Conservation (phyloP, 345 rosid genomes). For the Pugionium dolabratum region DNA sequence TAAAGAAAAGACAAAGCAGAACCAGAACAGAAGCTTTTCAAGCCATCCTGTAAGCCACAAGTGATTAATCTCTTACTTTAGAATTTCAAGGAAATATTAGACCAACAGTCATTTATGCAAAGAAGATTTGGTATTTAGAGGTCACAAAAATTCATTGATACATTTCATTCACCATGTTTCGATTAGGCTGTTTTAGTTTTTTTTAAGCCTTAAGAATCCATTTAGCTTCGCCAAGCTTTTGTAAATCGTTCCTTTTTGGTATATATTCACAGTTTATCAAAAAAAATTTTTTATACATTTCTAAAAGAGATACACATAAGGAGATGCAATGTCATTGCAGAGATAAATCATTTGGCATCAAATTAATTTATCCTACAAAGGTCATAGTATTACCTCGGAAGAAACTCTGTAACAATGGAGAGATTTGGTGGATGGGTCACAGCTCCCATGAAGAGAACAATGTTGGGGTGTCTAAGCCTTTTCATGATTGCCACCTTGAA, state of each 20-base stretch:
- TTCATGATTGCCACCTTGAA: conserved; percentile 79
- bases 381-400: conserved; percentile 67
- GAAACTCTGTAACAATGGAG: conserved; percentile 92
- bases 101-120: conserved; percentile 13
- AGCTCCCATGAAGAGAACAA: conserved; percentile 99
- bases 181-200: no score
- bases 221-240: no score
- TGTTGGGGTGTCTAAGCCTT: conserved; percentile 88
- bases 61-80: no score
- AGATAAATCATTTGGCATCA: conserved; percentile 14
- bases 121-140: neutral
- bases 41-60: no score
- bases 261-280: no score
- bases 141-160: neutral
- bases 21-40: conserved; percentile 1
- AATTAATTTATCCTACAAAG: conserved; percentile 1
- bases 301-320: neutral
- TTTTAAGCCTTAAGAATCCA: no score
- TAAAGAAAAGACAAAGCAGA: neutral
- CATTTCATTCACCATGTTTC: no score
- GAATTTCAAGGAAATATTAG: no score
- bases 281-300: no score
- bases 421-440: conserved; percentile 92
- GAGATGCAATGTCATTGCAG: conserved; percentile 12
- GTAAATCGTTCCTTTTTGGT: no score